phyloP scores from a whole-genome alignment of 2,329 filamentous ascomycete species.

The Aspergillus pseudoglaucus region DNA sequence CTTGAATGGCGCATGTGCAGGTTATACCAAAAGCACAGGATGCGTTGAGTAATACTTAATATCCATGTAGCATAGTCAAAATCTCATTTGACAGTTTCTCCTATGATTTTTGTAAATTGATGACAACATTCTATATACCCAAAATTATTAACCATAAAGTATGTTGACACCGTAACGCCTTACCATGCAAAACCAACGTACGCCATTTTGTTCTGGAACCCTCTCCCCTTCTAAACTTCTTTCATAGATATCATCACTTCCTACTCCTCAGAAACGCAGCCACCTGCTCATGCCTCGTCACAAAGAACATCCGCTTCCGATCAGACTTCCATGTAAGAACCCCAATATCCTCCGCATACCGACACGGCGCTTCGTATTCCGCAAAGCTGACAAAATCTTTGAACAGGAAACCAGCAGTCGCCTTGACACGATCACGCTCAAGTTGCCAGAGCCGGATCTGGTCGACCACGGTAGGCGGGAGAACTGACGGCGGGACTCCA shows the following conservation, averaged over 20 bases:
- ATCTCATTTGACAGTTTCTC: no score
- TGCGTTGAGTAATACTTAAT: no score
- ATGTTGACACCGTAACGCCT: slow-evolving; percentile 3
- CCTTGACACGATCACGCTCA: slow-evolving; percentile 88
- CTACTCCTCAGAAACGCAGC: slow-evolving; percentile 67
- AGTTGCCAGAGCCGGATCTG: slow-evolving; percentile 97
- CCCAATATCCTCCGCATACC: slow-evolving; percentile 79
- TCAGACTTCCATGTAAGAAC: slow-evolving; percentile 85
- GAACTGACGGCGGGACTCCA: slow-evolving; percentile 52
- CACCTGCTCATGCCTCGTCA: slow-evolving; percentile 84
- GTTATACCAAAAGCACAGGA: no score
- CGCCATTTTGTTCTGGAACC: slow-evolving; percentile 1
- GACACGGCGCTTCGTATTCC: slow-evolving; percentile 48
- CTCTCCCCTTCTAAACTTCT: neutral
- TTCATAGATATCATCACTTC: slow-evolving; percentile 23
- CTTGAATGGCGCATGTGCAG: no score
- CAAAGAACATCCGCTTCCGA: slow-evolving; percentile 77
- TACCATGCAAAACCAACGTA: neutral
- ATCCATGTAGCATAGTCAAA: no score
- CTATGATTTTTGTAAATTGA: neutral
- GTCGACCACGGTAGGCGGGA: slow-evolving; percentile 93
- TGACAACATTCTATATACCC: neutral
- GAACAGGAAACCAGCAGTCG: slow-evolving; percentile 77
- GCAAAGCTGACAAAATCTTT: slow-evolving; percentile 73
- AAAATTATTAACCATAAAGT: neutral